A percentile compares a stretch with the other conserved stretches of the same genome.
Conservation (phyloP, 805 yeast genomes). For the Ogataea pini region DNA sequence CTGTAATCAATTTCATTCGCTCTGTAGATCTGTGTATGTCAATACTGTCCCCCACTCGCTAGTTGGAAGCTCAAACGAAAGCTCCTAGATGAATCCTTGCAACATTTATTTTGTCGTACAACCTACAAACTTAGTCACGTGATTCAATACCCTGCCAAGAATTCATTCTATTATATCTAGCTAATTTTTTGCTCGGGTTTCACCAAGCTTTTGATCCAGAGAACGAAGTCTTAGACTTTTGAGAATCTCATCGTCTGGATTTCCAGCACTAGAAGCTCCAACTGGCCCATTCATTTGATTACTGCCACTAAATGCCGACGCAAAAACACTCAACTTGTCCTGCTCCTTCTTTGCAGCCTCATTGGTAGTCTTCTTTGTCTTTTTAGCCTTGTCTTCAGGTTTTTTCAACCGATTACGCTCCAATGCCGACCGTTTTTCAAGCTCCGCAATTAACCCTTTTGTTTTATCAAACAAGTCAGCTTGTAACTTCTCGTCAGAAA, state of each 20-base stretch:
- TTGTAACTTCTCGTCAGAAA: constrained; percentile 60
- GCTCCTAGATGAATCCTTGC: neutral
- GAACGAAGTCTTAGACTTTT: constrained; percentile 23
- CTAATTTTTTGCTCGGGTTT: neutral
- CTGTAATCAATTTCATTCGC: too few relatives aligned
- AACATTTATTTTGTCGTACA: neutral
- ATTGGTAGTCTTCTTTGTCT: constrained; percentile 1
- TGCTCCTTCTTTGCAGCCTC: constrained; percentile 7
- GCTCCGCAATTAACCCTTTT: constrained; percentile 49
- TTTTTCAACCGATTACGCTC: constrained; percentile 49
- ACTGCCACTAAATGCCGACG: constrained; percentile 26
- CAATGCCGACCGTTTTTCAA: constrained; percentile 74
- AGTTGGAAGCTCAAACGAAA: too few relatives aligned
- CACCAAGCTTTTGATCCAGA: constrained; percentile 27
- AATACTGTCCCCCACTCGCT: too few relatives aligned
- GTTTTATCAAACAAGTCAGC: constrained; percentile 61
- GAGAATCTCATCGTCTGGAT: constrained; percentile 13
- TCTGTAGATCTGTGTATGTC: too few relatives aligned
- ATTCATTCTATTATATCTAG: constrained; percentile 7
- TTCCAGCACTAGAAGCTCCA: neutral
- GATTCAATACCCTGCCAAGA: neutral
- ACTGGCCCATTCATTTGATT: neutral
- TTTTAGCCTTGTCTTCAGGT: constrained; percentile 3
- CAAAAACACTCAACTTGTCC: constrained; percentile 25
- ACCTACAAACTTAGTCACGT: neutral